Evolutionary conservation across 768 basidiomycete species (phyloP).

Genomic region (Sutorius australiensis): DNA sequence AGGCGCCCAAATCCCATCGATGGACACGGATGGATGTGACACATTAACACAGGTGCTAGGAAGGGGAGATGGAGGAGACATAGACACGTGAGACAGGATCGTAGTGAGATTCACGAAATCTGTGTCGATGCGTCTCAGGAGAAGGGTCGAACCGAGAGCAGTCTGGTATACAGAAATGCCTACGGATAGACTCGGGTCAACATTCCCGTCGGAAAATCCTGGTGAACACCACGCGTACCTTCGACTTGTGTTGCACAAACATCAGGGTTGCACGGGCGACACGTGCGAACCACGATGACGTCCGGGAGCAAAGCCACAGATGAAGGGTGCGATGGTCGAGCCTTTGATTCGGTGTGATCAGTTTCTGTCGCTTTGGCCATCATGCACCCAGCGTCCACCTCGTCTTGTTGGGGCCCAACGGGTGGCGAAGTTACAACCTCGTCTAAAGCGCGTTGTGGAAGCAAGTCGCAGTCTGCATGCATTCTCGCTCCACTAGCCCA

Average conservation of each 20-base stretch:
- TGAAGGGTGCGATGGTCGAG: neutral
- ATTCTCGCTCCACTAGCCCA: slow-evolving; percentile 25
- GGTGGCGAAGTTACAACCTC: neutral
- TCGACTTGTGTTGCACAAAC: slow-evolving; percentile 68
- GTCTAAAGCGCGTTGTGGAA: slow-evolving; percentile 5
- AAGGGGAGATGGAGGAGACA: slow-evolving; percentile 28
- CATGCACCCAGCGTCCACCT: neutral
- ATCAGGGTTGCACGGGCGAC: slow-evolving; percentile 56
- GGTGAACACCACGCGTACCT: slow-evolving; percentile 41
- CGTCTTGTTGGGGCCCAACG: slow-evolving; percentile 1
- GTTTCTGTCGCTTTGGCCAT: slow-evolving; percentile 5
- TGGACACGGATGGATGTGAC: slow-evolving; percentile 46
- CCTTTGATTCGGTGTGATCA: slow-evolving; percentile 2
- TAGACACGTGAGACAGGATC: slow-evolving; percentile 40
- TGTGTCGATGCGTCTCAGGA: slow-evolving; percentile 73
- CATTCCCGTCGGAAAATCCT: neutral
- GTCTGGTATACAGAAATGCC: slow-evolving; percentile 76
- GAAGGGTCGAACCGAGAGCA: slow-evolving; percentile 47
- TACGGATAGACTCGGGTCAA: slow-evolving; percentile 27
- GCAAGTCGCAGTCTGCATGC: slow-evolving; percentile 9
- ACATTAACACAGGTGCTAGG: slow-evolving; percentile 49
- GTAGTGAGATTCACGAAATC: slow-evolving; percentile 70
- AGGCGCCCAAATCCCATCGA: slow-evolving; percentile 71
- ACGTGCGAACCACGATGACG: slow-evolving; percentile 58
- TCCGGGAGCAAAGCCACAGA: slow-evolving; percentile 15